Conservation (phyloP, 306 rosid genomes). For the Ochetophila trinervis region DNA sequence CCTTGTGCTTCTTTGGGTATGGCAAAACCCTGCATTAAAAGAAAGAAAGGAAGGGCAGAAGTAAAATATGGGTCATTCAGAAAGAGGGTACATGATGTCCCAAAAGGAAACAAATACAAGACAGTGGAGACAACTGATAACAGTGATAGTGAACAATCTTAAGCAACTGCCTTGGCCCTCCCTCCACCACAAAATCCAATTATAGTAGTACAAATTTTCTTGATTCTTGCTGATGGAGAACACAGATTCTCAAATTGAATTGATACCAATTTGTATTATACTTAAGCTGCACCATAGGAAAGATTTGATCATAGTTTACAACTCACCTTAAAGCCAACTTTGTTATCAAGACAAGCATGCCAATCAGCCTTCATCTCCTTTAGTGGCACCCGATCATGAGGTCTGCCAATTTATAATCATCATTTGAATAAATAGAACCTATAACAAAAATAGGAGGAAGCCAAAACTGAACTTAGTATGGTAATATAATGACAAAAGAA, state of each 20-base stretch:
- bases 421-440: conserved; percentile 1
- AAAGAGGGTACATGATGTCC: too few species aligned
- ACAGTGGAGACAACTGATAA: not conserved
- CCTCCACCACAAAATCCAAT: too few species aligned
- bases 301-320: conserved; percentile 1
- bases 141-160: not conserved
- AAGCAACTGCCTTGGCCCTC: too few species aligned
- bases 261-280: not conserved
- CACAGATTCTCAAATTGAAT: not conserved
- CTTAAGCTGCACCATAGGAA: not conserved
- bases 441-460: conserved; percentile 10
- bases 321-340: conserved; percentile 95
- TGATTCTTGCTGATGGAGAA: not conserved
- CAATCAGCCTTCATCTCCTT: conserved; percentile 92
- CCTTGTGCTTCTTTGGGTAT: conserved; percentile 80
- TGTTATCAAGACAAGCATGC: conserved; percentile 86
- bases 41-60: too few species aligned
- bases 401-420: conserved; percentile 38
- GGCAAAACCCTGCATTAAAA: conserved; percentile 68
- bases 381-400: conserved; percentile 84
- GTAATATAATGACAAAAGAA: not conserved
- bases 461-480: conserved; percentile 3
- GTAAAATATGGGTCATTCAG: too few species aligned
- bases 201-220: not conserved
- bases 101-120: too few species aligned